These are phyloP conservation scores for Suillus americanus DNA, from an alignment of 768 basidiomycete genomes.

Conservation along the genomic window DNA sequence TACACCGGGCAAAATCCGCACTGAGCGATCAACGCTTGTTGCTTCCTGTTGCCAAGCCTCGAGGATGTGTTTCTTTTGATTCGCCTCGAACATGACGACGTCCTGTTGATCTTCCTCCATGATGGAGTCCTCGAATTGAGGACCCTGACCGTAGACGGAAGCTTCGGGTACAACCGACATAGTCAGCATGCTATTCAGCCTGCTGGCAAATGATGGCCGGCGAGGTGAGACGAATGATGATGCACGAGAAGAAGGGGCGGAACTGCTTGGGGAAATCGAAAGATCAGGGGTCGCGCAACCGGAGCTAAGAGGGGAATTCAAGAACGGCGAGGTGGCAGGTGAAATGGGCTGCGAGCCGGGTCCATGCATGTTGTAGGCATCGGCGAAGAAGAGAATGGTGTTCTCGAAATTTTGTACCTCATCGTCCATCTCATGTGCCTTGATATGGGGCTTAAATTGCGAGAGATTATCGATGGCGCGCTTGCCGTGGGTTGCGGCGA, in stretches of 20 bases:
- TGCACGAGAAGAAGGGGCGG: conserved; percentile 42
- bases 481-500: conserved; percentile 77
- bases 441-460: conserved; percentile 57
- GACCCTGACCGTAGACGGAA: conserved; percentile 22
- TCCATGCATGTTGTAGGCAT: conserved; percentile 50
- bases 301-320: conserved; percentile 27
- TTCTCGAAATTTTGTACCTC: conserved; percentile 65
- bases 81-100: conserved; percentile 25
- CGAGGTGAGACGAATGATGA: conserved; percentile 41
- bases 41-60: conserved; percentile 60
- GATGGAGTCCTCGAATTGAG: conserved; percentile 28
- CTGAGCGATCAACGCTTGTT: conserved; percentile 55
- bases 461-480: conserved; percentile 75
- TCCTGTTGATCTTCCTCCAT: conserved; percentile 38
- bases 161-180: conserved; percentile 36
- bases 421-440: conserved; percentile 52
- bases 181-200: conserved; percentile 40
- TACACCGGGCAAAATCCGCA: conserved; percentile 72
- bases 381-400: conserved; percentile 64
- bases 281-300: conserved; percentile 43
- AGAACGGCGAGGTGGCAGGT: conserved; percentile 11
- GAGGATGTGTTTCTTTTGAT: conserved; percentile 31
- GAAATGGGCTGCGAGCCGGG: conserved; percentile 34
- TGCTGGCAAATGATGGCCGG: conserved; percentile 47
- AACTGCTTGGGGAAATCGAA: conserved; percentile 33